phyloP scores from a whole-genome alignment of 2,329 filamentous ascomycete species.

The Paramyrothecium sp. region DNA sequence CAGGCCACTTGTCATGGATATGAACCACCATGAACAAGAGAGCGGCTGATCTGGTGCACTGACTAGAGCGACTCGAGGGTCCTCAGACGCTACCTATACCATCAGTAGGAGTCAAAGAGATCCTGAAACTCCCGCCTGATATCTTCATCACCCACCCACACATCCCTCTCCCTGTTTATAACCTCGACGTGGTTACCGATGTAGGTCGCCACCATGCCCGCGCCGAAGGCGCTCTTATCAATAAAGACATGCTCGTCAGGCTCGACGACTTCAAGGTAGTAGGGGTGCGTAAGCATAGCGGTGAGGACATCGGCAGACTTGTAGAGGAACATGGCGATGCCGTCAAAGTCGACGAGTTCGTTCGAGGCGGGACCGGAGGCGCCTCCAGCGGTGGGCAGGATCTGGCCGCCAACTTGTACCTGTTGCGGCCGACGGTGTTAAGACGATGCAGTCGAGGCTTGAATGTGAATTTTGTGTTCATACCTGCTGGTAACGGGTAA shows the following conservation, averaged over 20 bases:
- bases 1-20: no score
- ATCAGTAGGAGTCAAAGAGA: conserved; percentile 17
- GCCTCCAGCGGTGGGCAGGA: conserved; percentile 18
- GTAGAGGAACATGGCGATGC: conserved; percentile 28
- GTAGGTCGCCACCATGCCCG: conserved; percentile 24
- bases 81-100: no score
- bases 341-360: conserved; percentile 22
- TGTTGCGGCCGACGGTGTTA: conserved; percentile 3
- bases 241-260: conserved; percentile 26
- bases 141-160: conserved; percentile 18
- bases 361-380: conserved; percentile 12
- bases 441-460: background rate
- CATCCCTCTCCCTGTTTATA: conserved; percentile 16
- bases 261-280: conserved; percentile 24
- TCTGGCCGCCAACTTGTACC: conserved; percentile 22
- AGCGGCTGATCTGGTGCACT: no score
- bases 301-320: conserved; percentile 15
- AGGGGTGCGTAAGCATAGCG: conserved; percentile 23
- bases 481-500: conserved; percentile 26
- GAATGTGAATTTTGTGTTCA: background rate
- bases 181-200: conserved; percentile 21
- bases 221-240: conserved; percentile 22
- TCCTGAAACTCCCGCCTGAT: conserved; percentile 16
- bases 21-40: no score
- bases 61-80: no score